Conservation (phyloP, 2,329 filamentous ascomycete species). For the Cordyceps farinosa region DNA sequence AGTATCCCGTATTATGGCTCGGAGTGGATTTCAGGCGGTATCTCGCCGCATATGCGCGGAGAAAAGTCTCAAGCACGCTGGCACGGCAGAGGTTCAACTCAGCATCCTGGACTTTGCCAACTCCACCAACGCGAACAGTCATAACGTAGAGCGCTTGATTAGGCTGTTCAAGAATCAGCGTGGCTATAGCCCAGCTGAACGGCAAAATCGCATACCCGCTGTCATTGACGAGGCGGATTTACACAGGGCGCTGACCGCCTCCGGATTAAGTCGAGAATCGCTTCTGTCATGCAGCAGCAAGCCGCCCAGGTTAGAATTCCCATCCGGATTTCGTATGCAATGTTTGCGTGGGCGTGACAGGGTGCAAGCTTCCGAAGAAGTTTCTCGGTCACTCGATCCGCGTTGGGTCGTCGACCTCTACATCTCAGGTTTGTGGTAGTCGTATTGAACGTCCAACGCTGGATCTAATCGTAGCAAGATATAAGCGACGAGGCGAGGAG, state of each 20-base stretch:
- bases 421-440: background rate
- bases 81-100: constrained; percentile 26
- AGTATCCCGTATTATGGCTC: too few relatives aligned
- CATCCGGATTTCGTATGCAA: constrained; percentile 20
- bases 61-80: constrained; percentile 25
- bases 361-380: constrained; percentile 15
- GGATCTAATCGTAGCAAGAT: background rate
- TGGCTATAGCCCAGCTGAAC: constrained; percentile 22
- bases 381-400: background rate
- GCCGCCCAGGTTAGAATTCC: constrained; percentile 23
- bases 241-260: constrained; percentile 21
- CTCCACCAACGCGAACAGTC: constrained; percentile 23
- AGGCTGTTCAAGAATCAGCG: constrained; percentile 23
- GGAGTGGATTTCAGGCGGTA: background rate
- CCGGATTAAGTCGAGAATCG: constrained; percentile 10
- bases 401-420: constrained; percentile 5
- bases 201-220: constrained; percentile 30
- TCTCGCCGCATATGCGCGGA: constrained; percentile 18
- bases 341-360: constrained; percentile 28
- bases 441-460: background rate
- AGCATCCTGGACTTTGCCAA: constrained; percentile 24
- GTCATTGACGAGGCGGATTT: constrained; percentile 28
- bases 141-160: constrained; percentile 20
- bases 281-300: background rate
- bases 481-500: constrained; percentile 3